Evolutionary conservation across 1,284 basidiomycete species (phyloP).

Genomic region (Pholiota adiposa): DNA sequence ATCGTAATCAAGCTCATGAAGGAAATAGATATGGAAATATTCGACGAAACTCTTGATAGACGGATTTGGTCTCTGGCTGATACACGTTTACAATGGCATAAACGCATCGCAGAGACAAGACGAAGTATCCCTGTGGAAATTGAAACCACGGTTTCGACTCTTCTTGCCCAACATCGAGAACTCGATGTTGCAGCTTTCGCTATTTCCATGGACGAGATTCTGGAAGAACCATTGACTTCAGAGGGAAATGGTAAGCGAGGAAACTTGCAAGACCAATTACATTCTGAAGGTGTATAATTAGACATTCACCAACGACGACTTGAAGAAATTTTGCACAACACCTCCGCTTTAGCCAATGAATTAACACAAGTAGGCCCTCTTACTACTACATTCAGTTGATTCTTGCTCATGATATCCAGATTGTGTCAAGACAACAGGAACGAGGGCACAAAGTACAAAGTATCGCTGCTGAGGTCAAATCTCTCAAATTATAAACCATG

Average conservation of each 20-base stretch:
- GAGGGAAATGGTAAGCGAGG: constrained; percentile 25
- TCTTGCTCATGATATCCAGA: constrained; percentile 34
- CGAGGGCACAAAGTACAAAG: constrained; percentile 45
- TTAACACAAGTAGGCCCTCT: constrained; percentile 52
- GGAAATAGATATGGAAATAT: constrained; percentile 67
- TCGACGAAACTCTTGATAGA: constrained; percentile 80
- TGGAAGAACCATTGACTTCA: constrained; percentile 24
- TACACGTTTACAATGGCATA: constrained; percentile 70
- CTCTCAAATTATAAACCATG: constrained; percentile 40
- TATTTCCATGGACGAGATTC: constrained; percentile 15
- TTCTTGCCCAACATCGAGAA: constrained; percentile 47
- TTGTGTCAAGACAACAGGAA: constrained; percentile 46
- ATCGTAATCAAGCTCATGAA: neutral
- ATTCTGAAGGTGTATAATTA: neutral
- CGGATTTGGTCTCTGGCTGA: constrained; percentile 73
- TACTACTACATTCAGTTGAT: constrained; percentile 1
- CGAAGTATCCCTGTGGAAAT: constrained; percentile 59
- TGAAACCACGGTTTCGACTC: constrained; percentile 47
- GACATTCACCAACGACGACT: constrained; percentile 19
- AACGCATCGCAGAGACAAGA: constrained; percentile 64
- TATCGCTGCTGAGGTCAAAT: constrained; percentile 50
- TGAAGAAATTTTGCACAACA: constrained; percentile 35
- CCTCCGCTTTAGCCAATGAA: constrained; percentile 47
- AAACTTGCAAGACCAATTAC: neutral
- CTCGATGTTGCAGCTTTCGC: constrained; percentile 36